Base-by-base conservation (phyloP, 2,329 filamentous ascomycete species). In the Nemania sp. region DNA sequence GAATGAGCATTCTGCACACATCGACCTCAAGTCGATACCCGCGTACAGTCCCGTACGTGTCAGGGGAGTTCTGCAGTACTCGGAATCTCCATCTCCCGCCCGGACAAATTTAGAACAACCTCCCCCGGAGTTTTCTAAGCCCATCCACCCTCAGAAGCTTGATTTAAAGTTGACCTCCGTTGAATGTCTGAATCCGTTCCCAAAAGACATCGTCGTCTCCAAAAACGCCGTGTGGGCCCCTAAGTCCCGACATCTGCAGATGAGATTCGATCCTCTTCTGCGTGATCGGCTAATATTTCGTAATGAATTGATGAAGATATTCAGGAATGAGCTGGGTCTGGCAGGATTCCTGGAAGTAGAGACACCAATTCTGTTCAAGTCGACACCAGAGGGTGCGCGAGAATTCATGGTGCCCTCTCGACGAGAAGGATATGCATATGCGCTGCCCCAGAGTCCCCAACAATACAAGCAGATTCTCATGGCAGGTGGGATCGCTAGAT, bases 391-490 rank as follows among this genome's bases (percentile, higher is more conserved):
- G 74, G 94, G 94, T 0, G 95, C 94, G 1, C 81, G 93, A 43
- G 94, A 99, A 70, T 99, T 99, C 59, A 72, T 99, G 5, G 93
- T 99, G 4, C 94, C 94, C 0, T 96, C 92, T 1, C 80, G 94
- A 23, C 82, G 80, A 30, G 80, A 79, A 1, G 91, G 90, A 0
- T 76, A 86, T 56, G 91, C 90, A 3, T 99, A 97, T 71, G 94
- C 94, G 7, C 77, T 99, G 17, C 92, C 92, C 0, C 95, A 99
- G 70, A 97, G 93, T 61, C 94, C 94, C 0, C 94, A 99, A 70
- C 94, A 99, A 71, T 99, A 97, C 70, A 99, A 99, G 74, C 94
- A 99, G 74, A 90, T 97, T 2, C 80, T 99, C 36, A 97, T 99
- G 91, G 90, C 91, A 0, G 89, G 89, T 56, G 93, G 93, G 0